These are phyloP conservation scores for Cystobasidium pallidum DNA, from an alignment of 1,284 basidiomycete species.

Conservation along the genomic window DNA sequence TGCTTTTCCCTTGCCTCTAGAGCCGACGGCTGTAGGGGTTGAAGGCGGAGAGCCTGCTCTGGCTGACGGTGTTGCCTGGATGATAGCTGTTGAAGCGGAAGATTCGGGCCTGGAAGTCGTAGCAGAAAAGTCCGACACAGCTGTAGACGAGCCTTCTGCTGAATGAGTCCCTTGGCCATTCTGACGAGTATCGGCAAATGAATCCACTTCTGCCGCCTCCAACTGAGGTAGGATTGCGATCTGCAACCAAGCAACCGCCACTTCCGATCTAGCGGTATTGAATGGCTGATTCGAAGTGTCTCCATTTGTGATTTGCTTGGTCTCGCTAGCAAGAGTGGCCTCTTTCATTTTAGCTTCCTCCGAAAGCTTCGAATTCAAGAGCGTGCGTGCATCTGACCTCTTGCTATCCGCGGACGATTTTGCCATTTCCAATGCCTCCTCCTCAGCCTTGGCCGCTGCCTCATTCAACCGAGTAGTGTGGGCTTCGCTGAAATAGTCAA, in stretches of 20 bases:
- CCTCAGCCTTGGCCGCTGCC: slow-evolving; percentile 32
- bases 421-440: slow-evolving; percentile 57
- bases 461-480: slow-evolving; percentile 44
- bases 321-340: neutral
- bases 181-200: neutral
- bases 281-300: slow-evolving; percentile 62
- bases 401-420: slow-evolving; percentile 60
- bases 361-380: slow-evolving; percentile 22
- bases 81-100: neutral
- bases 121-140: neutral
- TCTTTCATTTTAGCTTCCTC: slow-evolving; percentile 22
- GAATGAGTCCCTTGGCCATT: neutral
- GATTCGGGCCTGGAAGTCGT: slow-evolving; percentile 1
- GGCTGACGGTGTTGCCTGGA: neutral
- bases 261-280: slow-evolving; percentile 77
- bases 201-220: slow-evolving; percentile 64
- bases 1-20: slow-evolving; percentile 45
- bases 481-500: slow-evolving; percentile 44
- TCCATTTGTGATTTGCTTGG: slow-evolving; percentile 27
- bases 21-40: neutral
- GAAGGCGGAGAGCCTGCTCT: slow-evolving; percentile 5
- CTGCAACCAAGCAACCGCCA: slow-evolving; percentile 76
- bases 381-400: slow-evolving; percentile 48
- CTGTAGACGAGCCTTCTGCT: slow-evolving; percentile 3
- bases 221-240: slow-evolving; percentile 65